Percentiles rank a stretch among this genome's conserved stretches.
phyloP scores from a whole-genome alignment of 2,329 filamentous ascomycete species.

The Xylariaceae sp. region DNA sequence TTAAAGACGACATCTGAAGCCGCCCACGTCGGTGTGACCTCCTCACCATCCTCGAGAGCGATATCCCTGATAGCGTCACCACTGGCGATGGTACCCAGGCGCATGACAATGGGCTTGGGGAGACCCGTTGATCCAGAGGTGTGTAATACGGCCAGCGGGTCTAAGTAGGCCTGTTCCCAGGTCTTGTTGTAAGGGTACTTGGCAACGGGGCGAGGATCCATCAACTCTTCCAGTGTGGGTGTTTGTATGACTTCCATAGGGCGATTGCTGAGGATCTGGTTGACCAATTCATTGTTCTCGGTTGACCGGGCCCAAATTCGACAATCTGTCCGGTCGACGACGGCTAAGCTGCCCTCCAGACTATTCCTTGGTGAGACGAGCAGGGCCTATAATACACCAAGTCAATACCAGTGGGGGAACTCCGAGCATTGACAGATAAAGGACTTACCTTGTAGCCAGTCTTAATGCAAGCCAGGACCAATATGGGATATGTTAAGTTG shows the following conservation, averaged over 20 bases:
- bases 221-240: constrained; percentile 20
- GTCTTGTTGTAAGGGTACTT: constrained; percentile 24
- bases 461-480: constrained; percentile 24
- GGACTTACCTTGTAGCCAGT: constrained; percentile 23
- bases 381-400: constrained; percentile 15
- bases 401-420: neutral
- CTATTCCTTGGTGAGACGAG: constrained; percentile 24
- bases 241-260: constrained; percentile 22
- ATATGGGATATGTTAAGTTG: constrained; percentile 23
- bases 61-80: constrained; percentile 24
- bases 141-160: constrained; percentile 23
- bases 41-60: constrained; percentile 21
- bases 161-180: constrained; percentile 22
- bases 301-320: constrained; percentile 22
- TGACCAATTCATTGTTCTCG: constrained; percentile 18
- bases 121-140: constrained; percentile 26
- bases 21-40: constrained; percentile 23
- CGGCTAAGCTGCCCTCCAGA: constrained; percentile 22
- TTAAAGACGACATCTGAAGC: constrained; percentile 23
- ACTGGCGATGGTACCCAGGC: constrained; percentile 22
- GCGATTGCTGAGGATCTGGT: constrained; percentile 22
- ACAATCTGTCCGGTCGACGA: constrained; percentile 23
- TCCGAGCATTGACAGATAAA: too few species aligned
- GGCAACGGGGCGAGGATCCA: constrained; percentile 20
- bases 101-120: constrained; percentile 26